A percentile compares a stretch with the other conserved stretches of the same genome.
phyloP scores from a whole-genome alignment of 495 filamentous ascomycete genomes.

The Penicillium egyptiacum region DNA sequence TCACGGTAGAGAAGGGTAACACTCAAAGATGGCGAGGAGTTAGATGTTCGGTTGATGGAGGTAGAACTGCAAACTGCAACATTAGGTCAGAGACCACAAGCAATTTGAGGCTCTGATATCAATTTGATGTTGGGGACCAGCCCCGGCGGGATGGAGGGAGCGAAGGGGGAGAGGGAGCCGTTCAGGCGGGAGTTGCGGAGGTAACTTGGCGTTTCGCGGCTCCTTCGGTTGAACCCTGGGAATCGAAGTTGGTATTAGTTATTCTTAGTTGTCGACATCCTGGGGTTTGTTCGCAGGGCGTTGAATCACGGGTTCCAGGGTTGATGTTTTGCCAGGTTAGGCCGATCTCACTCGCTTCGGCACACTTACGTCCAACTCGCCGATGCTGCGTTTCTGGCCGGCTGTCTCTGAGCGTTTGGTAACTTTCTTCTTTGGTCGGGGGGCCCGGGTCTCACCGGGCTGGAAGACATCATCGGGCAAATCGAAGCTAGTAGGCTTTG shows the following conservation, averaged over 20 bases:
- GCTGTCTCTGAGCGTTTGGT: conserved; percentile 41
- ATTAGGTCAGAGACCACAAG: conserved; percentile 16
- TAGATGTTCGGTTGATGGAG: conserved; percentile 21
- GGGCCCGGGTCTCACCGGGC: conserved; percentile 70
- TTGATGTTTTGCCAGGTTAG: conserved; percentile 28
- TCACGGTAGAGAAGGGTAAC: conserved; percentile 16
- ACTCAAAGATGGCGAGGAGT: conserved; percentile 12
- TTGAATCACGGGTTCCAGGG: conserved; percentile 21
- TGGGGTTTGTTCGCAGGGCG: conserved; percentile 17
- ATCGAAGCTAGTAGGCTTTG: conserved; percentile 59
- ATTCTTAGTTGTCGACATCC: conserved; percentile 29
- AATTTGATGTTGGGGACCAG: conserved; percentile 33
- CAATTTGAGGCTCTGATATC: conserved; percentile 1
- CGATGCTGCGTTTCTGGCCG: conserved; percentile 45
- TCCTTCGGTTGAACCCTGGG: conserved; percentile 35
- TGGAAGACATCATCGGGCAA: conserved; percentile 88
- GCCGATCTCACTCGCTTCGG: conserved; percentile 27
- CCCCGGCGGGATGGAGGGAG: conserved; percentile 28
- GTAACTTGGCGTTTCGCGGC: conserved; percentile 44
- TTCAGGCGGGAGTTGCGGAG: conserved; percentile 41
- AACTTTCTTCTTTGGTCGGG: conserved; percentile 63
- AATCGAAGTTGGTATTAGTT: conserved; percentile 38
- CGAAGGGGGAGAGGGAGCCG: neutral
- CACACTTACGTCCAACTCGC: conserved; percentile 51
- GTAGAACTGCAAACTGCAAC: conserved; percentile 21